phyloP scores from a whole-genome alignment of 2,329 filamentous ascomycete species.

The Stemphylium vesicarium region DNA sequence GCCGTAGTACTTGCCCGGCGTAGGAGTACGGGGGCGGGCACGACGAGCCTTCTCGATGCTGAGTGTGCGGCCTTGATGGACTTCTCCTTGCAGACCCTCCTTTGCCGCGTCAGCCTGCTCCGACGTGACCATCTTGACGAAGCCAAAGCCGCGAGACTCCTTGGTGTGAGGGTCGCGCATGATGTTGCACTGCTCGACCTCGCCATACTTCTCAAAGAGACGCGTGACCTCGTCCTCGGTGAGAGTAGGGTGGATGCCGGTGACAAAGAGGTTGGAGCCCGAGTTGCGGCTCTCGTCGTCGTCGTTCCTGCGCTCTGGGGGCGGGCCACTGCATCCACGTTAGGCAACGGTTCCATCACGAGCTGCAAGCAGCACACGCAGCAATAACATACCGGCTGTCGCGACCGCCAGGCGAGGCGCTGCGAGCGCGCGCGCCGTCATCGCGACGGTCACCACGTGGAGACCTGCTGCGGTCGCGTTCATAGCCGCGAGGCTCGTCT shows the following conservation, averaged over 20 bases:
- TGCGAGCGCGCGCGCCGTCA: conserved; percentile 66
- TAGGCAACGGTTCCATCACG: conserved; percentile 19
- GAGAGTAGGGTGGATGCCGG: conserved; percentile 92
- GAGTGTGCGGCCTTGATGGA: conserved; percentile 91
- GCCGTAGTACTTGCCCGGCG: conserved; percentile 98
- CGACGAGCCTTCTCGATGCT: conserved; percentile 99
- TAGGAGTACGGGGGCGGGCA: conserved; percentile 91
- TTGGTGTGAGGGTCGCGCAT: conserved; percentile 99
- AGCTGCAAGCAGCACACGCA: neutral
- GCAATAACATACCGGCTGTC: conserved; percentile 44
- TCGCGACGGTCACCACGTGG: conserved; percentile 61
- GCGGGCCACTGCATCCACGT: conserved; percentile 52
- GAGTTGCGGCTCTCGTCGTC: conserved; percentile 88
- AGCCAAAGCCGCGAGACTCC: conserved; percentile 97
- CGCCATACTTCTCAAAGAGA: conserved; percentile 98
- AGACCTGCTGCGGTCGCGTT: conserved; percentile 71
- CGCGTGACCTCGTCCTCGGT: conserved; percentile 88
- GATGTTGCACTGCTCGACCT: conserved; percentile 99
- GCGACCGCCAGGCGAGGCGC: conserved; percentile 68
- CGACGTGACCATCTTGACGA: conserved; percentile 97
- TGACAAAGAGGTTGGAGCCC: conserved; percentile 98
- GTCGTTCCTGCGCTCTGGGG: conserved; percentile 61
- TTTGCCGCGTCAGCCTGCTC: conserved; percentile 97
- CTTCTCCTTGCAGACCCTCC: conserved; percentile 92
- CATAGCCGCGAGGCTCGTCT: conserved; percentile 67